A percentile compares a stretch with the other conserved stretches of the same genome.
These are phyloP conservation scores for Casuarina cunninghamiana DNA, from an alignment of 306 rosid genomes.

Conservation along the genomic window DNA sequence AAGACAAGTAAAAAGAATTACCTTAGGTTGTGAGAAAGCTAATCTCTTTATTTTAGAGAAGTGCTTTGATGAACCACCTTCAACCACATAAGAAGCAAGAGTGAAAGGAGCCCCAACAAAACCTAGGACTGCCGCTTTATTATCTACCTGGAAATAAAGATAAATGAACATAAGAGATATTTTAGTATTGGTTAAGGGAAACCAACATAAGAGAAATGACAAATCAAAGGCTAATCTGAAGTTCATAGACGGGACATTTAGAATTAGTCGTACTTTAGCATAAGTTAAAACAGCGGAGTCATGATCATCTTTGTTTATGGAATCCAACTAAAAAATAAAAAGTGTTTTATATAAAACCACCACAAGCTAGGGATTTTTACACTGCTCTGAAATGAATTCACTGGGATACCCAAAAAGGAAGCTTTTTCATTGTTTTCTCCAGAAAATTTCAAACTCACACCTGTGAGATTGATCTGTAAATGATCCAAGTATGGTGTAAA, in stretches of 20 bases:
- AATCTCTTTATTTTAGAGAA: constrained; percentile 85
- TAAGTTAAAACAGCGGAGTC: background rate
- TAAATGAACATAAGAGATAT: constrained; percentile 1
- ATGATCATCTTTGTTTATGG: background rate
- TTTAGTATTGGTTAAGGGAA: constrained; percentile 19
- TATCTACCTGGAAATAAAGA: constrained; percentile 67
- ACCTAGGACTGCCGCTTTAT: constrained; percentile 88
- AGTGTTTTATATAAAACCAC: background rate
- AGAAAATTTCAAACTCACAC: constrained; percentile 16
- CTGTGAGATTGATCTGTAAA: background rate
- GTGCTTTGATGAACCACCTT: constrained; percentile 97
- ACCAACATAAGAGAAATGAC: background rate
- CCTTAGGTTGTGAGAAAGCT: constrained; percentile 83
- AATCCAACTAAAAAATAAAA: background rate
- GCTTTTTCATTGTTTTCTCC: constrained; percentile 2
- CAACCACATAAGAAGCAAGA: constrained; percentile 93
- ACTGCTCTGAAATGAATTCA: background rate
- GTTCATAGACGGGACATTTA: background rate
- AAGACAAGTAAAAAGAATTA: constrained; percentile 20
- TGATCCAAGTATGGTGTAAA: constrained; percentile 8
- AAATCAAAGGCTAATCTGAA: background rate
- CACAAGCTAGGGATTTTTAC: background rate
- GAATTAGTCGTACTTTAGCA: background rate
- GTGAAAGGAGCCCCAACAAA: constrained; percentile 99
- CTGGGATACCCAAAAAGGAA: constrained; percentile 1